Evolutionary conservation across 352 stramenopile species (phyloP).

Genomic region (Phytophthora vignae): DNA sequence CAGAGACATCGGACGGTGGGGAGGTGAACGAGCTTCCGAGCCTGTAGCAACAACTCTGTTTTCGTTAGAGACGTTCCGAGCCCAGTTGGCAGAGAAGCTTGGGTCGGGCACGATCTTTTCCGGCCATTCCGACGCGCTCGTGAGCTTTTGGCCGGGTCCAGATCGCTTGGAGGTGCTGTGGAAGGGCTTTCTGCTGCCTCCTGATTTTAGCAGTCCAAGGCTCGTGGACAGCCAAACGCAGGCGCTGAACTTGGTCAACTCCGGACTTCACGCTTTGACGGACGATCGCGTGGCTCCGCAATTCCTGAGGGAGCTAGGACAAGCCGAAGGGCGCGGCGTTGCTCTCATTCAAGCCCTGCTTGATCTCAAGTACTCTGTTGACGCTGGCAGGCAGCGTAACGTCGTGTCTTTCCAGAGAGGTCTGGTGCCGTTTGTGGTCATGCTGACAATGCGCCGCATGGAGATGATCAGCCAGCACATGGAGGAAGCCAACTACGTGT

Average conservation of each 20-base stretch:
- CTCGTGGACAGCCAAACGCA: conserved; percentile 46
- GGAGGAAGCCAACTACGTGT: conserved; percentile 53
- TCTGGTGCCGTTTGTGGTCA: conserved; percentile 42
- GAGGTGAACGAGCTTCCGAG: no score
- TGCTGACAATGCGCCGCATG: conserved; percentile 43
- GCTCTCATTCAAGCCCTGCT: conserved; percentile 37
- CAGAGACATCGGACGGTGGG: no score
- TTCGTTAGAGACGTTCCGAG: no score
- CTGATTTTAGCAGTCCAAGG: conserved; percentile 23
- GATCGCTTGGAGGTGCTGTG: conserved; percentile 36
- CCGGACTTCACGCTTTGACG: conserved; percentile 47
- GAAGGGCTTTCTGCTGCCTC: conserved; percentile 41
- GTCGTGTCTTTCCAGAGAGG: conserved; percentile 49
- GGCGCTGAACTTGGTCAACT: conserved; percentile 50
- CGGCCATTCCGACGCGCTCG: conserved; percentile 38
- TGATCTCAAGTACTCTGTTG: conserved; percentile 36
- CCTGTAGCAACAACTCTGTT: no score
- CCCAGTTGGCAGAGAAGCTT: conserved; percentile 32
- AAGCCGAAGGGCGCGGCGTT: conserved; percentile 35
- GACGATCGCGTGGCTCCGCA: conserved; percentile 31
- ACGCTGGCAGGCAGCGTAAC: conserved; percentile 37
- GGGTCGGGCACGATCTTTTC: conserved; percentile 25
- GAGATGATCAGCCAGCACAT: conserved; percentile 47
- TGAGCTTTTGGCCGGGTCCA: conserved; percentile 31
- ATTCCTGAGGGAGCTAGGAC: conserved; percentile 46